These are phyloP conservation scores for Colletotrichum sansevieriae DNA, from an alignment of 2,329 filamentous ascomycete species.

Conservation along the genomic window DNA sequence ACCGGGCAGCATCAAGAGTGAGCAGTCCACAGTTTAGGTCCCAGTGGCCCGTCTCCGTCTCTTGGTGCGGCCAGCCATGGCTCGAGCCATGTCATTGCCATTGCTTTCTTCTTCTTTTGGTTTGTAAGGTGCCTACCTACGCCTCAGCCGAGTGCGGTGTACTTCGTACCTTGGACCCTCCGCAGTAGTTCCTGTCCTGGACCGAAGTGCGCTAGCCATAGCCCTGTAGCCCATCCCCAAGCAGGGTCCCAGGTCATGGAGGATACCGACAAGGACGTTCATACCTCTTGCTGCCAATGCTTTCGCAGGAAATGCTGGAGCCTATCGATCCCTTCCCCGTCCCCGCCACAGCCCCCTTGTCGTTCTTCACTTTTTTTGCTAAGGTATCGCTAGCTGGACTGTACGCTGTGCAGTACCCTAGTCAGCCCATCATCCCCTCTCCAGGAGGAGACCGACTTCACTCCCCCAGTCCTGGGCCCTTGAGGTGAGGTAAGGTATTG, in stretches of 20 bases:
- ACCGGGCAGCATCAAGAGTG: background rate
- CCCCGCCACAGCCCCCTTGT: constrained; percentile 46
- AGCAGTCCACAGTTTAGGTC: background rate
- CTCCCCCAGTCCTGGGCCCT: constrained; percentile 18
- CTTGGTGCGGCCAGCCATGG: constrained; percentile 22
- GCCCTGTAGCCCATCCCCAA: constrained; percentile 33
- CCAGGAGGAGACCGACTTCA: constrained; percentile 10
- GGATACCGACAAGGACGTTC: constrained; percentile 33
- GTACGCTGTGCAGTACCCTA: background rate
- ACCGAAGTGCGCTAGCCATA: constrained; percentile 27
- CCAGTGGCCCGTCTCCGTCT: constrained; percentile 27
- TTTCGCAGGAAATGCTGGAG: constrained; percentile 42
- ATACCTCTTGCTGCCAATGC: constrained; percentile 33
- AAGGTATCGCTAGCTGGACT: background rate
- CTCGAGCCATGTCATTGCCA: constrained; percentile 33
- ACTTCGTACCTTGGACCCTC: constrained; percentile 1
- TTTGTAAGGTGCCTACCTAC: background rate
- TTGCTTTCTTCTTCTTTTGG: constrained; percentile 6
- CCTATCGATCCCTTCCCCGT: constrained; percentile 50
- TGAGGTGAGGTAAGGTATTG: background rate
- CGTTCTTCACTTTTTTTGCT: constrained; percentile 30
- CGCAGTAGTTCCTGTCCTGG: background rate
- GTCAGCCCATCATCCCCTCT: constrained; percentile 27
- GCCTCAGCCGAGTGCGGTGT: background rate
- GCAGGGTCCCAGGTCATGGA: constrained; percentile 34